These are phyloP conservation scores for Coniochaeta sp. DNA, from an alignment of 2,329 filamentous ascomycete species.

Conservation along the genomic window DNA sequence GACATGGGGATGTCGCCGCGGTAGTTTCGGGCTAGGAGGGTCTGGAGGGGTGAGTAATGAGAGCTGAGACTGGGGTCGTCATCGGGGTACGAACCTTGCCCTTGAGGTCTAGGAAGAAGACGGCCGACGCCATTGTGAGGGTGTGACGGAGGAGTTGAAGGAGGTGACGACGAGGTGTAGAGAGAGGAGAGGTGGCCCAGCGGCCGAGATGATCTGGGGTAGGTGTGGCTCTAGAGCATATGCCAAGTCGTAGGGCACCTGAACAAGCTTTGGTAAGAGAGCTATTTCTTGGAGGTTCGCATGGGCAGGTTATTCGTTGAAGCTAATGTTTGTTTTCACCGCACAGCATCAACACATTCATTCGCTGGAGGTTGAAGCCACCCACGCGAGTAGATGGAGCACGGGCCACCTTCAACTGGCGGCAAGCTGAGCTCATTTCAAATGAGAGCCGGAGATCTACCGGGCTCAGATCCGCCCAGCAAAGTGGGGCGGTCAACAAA, in stretches of 20 bases:
- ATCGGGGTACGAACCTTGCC: slow-evolving; percentile 68
- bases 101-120: slow-evolving; percentile 99
- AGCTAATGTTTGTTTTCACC: background rate
- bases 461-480: background rate
- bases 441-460: background rate
- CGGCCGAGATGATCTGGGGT: background rate
- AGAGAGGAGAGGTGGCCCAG: slow-evolving; percentile 10
- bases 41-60: slow-evolving; percentile 44
- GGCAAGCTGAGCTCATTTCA: too few relatives aligned
- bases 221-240: background rate
- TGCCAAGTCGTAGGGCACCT: background rate
- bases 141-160: slow-evolving; percentile 9
- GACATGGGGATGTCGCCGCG: slow-evolving; percentile 98
- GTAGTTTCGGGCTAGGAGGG: slow-evolving; percentile 96
- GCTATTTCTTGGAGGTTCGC: background rate
- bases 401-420: background rate
- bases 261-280: background rate
- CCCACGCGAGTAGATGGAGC: background rate
- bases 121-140: slow-evolving; percentile 79
- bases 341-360: background rate
- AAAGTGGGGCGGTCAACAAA: background rate
- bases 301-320: background rate
- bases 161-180: slow-evolving; percentile 17
- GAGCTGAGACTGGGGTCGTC: background rate
- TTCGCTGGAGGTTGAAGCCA: background rate